These are phyloP conservation scores for Steccherinum ochraceum DNA, from an alignment of 768 basidiomycete genomes.

Conservation along the genomic window DNA sequence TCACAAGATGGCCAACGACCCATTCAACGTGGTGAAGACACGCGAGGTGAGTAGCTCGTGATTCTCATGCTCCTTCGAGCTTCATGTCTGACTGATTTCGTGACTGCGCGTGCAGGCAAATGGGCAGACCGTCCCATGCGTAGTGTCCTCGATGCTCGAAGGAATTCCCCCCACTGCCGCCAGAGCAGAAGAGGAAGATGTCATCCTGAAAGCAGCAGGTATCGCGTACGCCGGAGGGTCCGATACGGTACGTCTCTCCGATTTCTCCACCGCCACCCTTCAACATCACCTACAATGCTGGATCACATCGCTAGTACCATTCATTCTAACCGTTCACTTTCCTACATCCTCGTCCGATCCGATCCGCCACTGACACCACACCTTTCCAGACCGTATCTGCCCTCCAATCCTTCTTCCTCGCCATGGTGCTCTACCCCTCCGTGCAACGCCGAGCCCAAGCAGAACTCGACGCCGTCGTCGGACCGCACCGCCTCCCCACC, in stretches of 20 bases:
- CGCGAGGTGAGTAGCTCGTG: background rate
- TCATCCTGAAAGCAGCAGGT: background rate
- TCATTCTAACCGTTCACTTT: too few species aligned
- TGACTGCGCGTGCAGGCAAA: too few species aligned
- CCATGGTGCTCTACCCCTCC: conserved; percentile 1
- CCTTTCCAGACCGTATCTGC: background rate
- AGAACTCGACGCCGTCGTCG: conserved; percentile 54
- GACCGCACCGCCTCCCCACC: conserved; percentile 44
- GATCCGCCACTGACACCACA: background rate
- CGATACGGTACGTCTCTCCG: background rate
- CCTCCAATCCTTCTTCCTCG: background rate
- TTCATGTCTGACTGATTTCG: background rate
- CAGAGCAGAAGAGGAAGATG: background rate
- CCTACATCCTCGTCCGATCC: background rate
- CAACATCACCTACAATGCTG: too few species aligned
- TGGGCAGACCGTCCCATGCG: background rate
- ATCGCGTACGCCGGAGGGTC: background rate
- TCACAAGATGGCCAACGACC: background rate
- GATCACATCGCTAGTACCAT: too few species aligned
- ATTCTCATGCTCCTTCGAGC: background rate
- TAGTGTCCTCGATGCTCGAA: background rate
- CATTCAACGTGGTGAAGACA: background rate
- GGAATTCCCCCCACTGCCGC: background rate
- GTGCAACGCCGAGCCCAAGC: conserved; percentile 41
- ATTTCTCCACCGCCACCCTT: too few species aligned